Base-by-base conservation (phyloP, 805 yeast species). In the Cyberlindnera mississippiensis region DNA sequence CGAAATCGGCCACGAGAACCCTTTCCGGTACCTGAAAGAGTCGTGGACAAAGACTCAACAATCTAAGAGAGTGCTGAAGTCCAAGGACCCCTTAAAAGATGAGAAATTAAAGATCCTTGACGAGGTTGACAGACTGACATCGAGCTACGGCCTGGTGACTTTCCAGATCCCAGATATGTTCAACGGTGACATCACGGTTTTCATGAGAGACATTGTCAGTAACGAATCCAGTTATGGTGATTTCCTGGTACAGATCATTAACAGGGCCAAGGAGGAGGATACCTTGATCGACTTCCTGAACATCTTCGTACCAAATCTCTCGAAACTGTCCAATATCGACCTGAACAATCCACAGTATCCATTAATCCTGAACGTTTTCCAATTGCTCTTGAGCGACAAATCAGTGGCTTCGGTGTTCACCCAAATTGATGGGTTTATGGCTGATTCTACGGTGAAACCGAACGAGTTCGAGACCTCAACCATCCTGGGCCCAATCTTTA, bases 401-500 rank as follows among this genome's bases (percentile, higher is more conserved):
- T 62, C 69, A 2, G 81, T 85, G 16, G 85, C 93, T 1, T 64
- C 76, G 0, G 57, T 70, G 1, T 72, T 88, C 47, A 71, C 87
- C 2, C 66, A 76, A 49, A 64, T 80, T 31, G 75, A 78, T 36
- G 71, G 72, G 1, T 82, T 83, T 56, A 62, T 76, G 8, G 66
- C 71, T 1, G 69, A 70, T 12, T 22, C 44, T 7, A 62, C 68
- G 37, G 49, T 60, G 2, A 63, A 73, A 10, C 77, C 83, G 1
- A 62, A 72, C 14, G 71, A 73, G 35, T 74, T 75, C 53, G 95
- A 85, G 55, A 64, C 66, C 13, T 67, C 69, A 18, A 77, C 96
- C 0, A 61, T 86, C 14, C 64, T 91, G 41, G 98, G 97, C 3
- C 84, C 95, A 7, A 68, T 88, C 24, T 72, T 87, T 41, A 69